Conservation (phyloP, 805 yeast genomes). For the Dipodascus albidus region DNA sequence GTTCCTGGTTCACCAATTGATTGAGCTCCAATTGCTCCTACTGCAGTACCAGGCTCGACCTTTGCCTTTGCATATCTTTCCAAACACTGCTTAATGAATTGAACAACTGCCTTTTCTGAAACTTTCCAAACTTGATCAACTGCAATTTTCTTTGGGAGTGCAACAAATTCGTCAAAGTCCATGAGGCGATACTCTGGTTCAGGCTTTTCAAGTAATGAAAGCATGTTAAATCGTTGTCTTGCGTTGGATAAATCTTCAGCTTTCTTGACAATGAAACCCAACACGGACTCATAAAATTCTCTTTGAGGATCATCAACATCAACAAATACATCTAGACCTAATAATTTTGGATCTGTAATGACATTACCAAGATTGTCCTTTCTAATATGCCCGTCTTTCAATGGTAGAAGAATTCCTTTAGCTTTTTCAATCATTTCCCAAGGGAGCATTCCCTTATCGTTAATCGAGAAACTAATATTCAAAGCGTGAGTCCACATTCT, state of each 20-base stretch:
- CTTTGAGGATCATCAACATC: slow-evolving; percentile 86
- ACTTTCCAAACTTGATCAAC: slow-evolving; percentile 39
- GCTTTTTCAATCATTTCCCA: slow-evolving; percentile 49
- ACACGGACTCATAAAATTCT: slow-evolving; percentile 65
- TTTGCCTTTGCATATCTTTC: slow-evolving; percentile 76
- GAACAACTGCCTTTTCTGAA: slow-evolving; percentile 43
- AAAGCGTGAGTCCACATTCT: slow-evolving; percentile 92
- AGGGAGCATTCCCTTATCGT: slow-evolving; percentile 53
- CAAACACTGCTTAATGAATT: slow-evolving; percentile 66
- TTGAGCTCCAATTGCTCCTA: slow-evolving; percentile 98
- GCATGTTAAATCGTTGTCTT: slow-evolving; percentile 43
- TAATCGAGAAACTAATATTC: slow-evolving; percentile 48
- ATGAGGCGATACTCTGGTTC: slow-evolving; percentile 29
- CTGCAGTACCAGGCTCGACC: slow-evolving; percentile 99
- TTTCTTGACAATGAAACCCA: slow-evolving; percentile 48
- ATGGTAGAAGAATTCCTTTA: slow-evolving; percentile 45
- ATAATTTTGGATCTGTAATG: slow-evolving; percentile 22
- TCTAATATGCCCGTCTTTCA: slow-evolving; percentile 49
- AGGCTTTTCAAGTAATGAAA: slow-evolving; percentile 33
- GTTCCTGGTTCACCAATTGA: slow-evolving; percentile 99
- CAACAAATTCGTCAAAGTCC: slow-evolving; percentile 21
- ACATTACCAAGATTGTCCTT: slow-evolving; percentile 60
- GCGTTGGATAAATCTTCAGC: slow-evolving; percentile 44
- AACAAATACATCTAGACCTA: slow-evolving; percentile 40
- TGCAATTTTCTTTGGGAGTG: slow-evolving; percentile 16